Evolutionary conservation across 164 flowering plant species (phyloP).

Genomic region (Sedum album): DNA sequence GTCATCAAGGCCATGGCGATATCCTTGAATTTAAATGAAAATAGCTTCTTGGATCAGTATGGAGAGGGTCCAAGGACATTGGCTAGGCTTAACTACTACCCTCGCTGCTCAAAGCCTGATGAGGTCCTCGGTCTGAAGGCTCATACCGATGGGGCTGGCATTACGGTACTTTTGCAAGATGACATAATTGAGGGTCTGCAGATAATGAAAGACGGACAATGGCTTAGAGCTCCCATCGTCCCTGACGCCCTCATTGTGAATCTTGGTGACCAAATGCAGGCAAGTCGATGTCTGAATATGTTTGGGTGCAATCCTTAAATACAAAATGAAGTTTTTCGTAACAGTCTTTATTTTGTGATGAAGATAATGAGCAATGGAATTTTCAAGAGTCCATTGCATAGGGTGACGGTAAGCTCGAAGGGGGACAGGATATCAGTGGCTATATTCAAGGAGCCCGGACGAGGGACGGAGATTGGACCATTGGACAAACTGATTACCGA

Average conservation of each 20-base stretch:
- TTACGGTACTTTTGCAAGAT: slow-evolving; percentile 47
- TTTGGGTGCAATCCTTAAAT: not conserved
- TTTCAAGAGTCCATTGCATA: slow-evolving; percentile 28
- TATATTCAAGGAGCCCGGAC: slow-evolving; percentile 11
- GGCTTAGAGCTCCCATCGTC: slow-evolving; percentile 35
- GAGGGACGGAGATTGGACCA: slow-evolving; percentile 25
- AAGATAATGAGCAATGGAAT: slow-evolving; percentile 38
- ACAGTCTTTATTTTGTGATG: not conserved
- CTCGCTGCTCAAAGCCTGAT: slow-evolving; percentile 39
- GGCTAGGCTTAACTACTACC: slow-evolving; percentile 42
- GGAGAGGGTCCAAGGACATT: slow-evolving; percentile 17
- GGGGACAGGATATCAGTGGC: slow-evolving; percentile 20
- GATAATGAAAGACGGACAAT: slow-evolving; percentile 32
- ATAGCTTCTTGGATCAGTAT: slow-evolving; percentile 21
- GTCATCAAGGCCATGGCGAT: slow-evolving; percentile 31
- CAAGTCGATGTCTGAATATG: not conserved
- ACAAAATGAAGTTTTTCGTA: not conserved
- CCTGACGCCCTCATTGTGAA: slow-evolving; percentile 43
- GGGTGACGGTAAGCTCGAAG: slow-evolving; percentile 22
- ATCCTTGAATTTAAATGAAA: slow-evolving; percentile 34
- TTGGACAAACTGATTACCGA: slow-evolving; percentile 13
- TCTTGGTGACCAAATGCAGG: slow-evolving; percentile 36
- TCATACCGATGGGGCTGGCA: slow-evolving; percentile 43
- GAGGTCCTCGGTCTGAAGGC: slow-evolving; percentile 38
- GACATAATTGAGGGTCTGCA: slow-evolving; percentile 56